Conservation (phyloP, 2,329 filamentous ascomycete species). For the Pseudopyricularia cyperi region DNA sequence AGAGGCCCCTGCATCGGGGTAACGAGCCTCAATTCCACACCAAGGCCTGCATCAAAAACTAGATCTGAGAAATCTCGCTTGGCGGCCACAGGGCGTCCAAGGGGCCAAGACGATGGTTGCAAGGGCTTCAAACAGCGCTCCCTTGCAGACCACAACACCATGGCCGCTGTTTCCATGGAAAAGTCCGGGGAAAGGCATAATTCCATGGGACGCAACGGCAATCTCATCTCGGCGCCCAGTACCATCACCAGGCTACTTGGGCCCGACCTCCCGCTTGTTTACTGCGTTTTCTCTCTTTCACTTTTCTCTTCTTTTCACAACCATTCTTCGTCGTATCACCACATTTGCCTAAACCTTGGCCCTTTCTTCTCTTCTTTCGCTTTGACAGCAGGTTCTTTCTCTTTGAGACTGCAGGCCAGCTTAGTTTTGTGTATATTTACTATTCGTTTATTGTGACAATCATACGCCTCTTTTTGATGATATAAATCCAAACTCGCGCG, state of each 20-base stretch:
- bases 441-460: not conserved
- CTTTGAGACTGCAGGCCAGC: not conserved
- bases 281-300: not conserved
- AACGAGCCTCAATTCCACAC: not conserved
- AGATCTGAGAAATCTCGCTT: not conserved
- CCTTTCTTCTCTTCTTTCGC: not conserved
- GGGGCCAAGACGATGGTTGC: not conserved
- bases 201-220: not conserved
- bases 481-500: not conserved
- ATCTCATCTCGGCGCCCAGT: not conserved
- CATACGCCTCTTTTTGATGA: not conserved
- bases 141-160: not conserved
- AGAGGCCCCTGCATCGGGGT: not conserved
- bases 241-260: not conserved
- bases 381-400: not conserved
- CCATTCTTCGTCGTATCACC: not conserved
- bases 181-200: not conserved
- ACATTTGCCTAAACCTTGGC: not conserved
- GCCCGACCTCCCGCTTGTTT: not conserved
- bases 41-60: not conserved
- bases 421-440: not conserved
- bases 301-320: not conserved
- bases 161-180: not conserved
- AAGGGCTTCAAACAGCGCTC: not conserved
- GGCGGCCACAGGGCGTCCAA: not conserved